These are phyloP conservation scores for Geosmithia flava DNA, from an alignment of 2,329 filamentous ascomycete genomes.

Conservation along the genomic window DNA sequence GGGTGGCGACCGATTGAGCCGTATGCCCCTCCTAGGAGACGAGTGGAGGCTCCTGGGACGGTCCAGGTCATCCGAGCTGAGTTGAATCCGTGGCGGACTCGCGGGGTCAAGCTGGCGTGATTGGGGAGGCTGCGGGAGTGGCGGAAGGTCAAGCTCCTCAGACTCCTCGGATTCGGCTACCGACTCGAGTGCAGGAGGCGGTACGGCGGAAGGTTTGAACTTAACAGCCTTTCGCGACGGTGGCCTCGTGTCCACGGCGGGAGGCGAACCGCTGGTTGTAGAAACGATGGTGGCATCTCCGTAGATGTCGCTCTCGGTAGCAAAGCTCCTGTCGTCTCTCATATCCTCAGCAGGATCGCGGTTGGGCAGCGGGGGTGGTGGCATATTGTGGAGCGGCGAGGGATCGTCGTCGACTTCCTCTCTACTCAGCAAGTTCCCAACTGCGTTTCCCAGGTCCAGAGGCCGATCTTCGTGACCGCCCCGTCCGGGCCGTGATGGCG, in stretches of 20 bases:
- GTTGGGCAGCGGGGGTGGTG: not conserved
- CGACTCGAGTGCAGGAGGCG: not conserved
- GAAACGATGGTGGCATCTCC: constrained; percentile 23
- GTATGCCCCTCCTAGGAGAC: not conserved
- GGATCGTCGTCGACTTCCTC: constrained; percentile 6
- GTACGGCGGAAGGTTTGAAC: not conserved
- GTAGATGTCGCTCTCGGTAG: constrained; percentile 20
- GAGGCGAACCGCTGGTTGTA: constrained; percentile 4
- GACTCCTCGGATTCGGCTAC: not conserved
- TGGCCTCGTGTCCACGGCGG: not conserved
- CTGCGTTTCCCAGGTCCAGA: constrained; percentile 14
- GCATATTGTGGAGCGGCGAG: not conserved
- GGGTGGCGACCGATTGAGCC: too few relatives aligned
- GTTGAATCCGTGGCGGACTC: not conserved
- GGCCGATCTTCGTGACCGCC: constrained; percentile 6
- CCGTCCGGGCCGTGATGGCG: constrained; percentile 8
- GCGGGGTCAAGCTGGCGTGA: too few relatives aligned
- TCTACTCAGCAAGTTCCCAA: constrained; percentile 13
- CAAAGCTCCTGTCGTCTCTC: constrained; percentile 10
- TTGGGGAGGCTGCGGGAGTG: not conserved
- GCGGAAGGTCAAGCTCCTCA: not conserved
- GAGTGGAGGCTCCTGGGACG: not conserved
- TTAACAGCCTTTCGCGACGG: not conserved
- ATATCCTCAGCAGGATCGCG: not conserved
- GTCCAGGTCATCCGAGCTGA: not conserved